Base-by-base conservation (phyloP, 805 yeast genomes). In the Kuraishia capsulata region DNA sequence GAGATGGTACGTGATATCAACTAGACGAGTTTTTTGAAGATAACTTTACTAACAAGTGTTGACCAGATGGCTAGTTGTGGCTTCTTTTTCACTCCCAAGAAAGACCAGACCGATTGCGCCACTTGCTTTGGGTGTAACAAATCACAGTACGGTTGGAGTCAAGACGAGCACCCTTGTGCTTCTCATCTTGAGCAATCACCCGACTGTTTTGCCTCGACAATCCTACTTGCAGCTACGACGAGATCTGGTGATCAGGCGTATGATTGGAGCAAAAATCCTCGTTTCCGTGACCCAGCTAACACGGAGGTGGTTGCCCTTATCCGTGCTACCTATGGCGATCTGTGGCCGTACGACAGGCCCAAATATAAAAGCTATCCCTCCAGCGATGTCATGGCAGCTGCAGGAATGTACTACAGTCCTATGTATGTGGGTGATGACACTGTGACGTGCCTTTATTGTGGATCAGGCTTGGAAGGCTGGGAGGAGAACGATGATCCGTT, bases 391-490 rank as follows among this genome's bases (percentile, higher is more conserved):
- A 53, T 84, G 59, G 75, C 76, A 2, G 68, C 65, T 23, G 74
- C 77, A 25, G 94, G 95, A 1, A 81, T 84, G 50, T 76, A 67
- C 44, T 78, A 70, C 50, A 59, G 65, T 9, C 82, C 86, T 2
- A 44, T 53, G 20, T 57, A 63, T 3, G 50, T 51, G n/a, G 54
- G 55, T 13, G 76, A 70, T 38, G 82, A 78, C 51, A 65, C 71
- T 20, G 76, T 76, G 1, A 61, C 73, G 2, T 84, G 95, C 52
- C 63, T 73, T 45, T 75, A 74, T 50, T 84, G 95, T 55, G 73
- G 72, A 9, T 59, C 71, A 16, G 69, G 80, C 1, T 57, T 74
- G 13, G 82, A 81, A 38, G 88, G 87, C 3, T 84, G 94, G 94
- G 83, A 73, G 41, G 52, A 57, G 1, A 66, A 61, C 2, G 92